These are phyloP conservation scores for Capronia coronata DNA, from an alignment of 2,329 filamentous ascomycete species.

Conservation along the genomic window DNA sequence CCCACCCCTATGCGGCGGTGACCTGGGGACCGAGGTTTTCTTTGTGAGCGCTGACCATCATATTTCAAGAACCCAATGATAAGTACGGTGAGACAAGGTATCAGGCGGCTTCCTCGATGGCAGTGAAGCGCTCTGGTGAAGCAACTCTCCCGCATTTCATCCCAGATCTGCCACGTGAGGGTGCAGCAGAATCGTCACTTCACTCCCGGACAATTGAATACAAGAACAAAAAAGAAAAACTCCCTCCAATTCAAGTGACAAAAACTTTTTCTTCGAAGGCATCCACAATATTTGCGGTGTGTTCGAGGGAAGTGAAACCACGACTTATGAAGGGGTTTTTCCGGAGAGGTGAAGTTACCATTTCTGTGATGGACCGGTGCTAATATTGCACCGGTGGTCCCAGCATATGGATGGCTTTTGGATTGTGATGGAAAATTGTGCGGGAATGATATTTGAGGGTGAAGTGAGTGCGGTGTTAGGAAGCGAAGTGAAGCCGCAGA, in stretches of 20 bases:
- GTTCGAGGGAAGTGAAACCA: conserved; percentile 1
- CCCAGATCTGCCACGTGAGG: too few relatives aligned
- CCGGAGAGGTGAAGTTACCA: background rate
- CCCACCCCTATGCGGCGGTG: too few relatives aligned
- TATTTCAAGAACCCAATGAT: too few relatives aligned
- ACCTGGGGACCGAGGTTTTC: too few relatives aligned
- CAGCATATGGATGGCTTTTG: background rate
- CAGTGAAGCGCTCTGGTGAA: too few relatives aligned
- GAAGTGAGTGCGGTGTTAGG: background rate
- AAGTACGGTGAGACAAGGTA: too few relatives aligned
- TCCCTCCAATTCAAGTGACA: background rate
- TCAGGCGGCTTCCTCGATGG: too few relatives aligned
- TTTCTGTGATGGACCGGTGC: background rate
- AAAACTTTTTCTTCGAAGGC: background rate
- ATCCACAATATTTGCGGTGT: background rate
- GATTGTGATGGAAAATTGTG: background rate
- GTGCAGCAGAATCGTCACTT: background rate
- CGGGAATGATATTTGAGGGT: background rate
- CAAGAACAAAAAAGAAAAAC: background rate
- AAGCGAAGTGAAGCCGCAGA: background rate
- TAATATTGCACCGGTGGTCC: background rate
- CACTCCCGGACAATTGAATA: background rate
- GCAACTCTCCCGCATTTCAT: too few relatives aligned
- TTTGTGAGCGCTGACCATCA: too few relatives aligned
- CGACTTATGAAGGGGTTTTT: background rate